phyloP scores from a whole-genome alignment of 2,329 filamentous ascomycete genomes.

The Epichloe hybrida region DNA sequence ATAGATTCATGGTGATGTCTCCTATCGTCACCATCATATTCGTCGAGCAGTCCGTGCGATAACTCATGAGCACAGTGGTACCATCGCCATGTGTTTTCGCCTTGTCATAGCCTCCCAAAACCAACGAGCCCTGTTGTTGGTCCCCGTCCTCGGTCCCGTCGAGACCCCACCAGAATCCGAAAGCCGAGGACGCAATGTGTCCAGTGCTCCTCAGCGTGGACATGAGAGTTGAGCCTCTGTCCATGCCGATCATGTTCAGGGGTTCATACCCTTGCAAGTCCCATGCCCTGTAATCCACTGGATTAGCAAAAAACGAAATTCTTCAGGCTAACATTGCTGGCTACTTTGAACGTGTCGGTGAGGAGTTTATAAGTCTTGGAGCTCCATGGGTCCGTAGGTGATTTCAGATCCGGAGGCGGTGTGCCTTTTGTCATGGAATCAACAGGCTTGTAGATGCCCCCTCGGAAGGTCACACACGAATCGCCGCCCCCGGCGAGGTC shows the following conservation, averaged over 20 bases:
- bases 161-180: slow-evolving; percentile 8
- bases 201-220: background rate
- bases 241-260: slow-evolving; percentile 8
- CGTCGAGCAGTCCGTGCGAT: no score
- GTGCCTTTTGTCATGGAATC: background rate
- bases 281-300: background rate
- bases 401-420: background rate
- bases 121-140: slow-evolving; percentile 5
- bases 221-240: slow-evolving; percentile 5
- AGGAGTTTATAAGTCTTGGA: slow-evolving; percentile 5
- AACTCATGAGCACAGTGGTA: no score
- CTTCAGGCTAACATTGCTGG: background rate
- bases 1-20: no score
- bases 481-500: no score
- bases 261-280: background rate
- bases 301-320: slow-evolving; percentile 6
- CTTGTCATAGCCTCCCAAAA: slow-evolving; percentile 5
- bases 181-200: slow-evolving; percentile 1
- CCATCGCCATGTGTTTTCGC: no score
- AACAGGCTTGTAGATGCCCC: background rate
- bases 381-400: slow-evolving; percentile 2
- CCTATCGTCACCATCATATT: no score
- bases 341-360: slow-evolving; percentile 5
- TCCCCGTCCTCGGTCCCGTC: slow-evolving; percentile 2
- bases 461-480: no score